Base-by-base conservation (phyloP, 495 filamentous ascomycete genomes). In the Bryoglossum gracile region DNA sequence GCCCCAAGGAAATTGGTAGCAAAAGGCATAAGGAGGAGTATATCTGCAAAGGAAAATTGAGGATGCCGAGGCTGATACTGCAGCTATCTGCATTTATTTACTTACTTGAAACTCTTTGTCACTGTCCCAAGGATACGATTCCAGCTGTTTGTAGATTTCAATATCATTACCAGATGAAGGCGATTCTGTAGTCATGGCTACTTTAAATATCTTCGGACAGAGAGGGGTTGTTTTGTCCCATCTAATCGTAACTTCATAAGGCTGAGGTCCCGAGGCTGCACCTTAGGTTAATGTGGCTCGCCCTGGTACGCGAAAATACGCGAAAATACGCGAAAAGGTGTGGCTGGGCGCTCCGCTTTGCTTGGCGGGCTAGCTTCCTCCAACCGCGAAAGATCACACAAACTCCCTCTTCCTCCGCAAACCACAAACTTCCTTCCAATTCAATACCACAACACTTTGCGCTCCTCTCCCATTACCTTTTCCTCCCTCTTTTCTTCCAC, bases 31-130 rank as follows among this genome's bases (percentile, higher is more conserved):
- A n/a, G n/a, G n/a, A n/a, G n/a, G n/a, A n/a, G n/a, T n/a, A 16
- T 17, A 21, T 38, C 3, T 28, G 8, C 24, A 34, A 2, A 9
- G 24, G n/a, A 22, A n/a, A 22, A 14, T 14, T 2, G 32, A 19
- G 11, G 17, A 23, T 46, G 51, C 43, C 50, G 46, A 58, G 51
- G 47, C 51, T 57, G 50, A 46, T 41, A 13, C n/a, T n/a, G n/a
- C n/a, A n/a, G n/a, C n/a, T n/a, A n/a, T n/a, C n/a, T n/a, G n/a
- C n/a, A 48, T 32, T 33, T 46, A 6, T 24, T 23, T 28, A 42
- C 53, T 41, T 62, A 70, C 68, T 59, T 78, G 73, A 53, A 78
- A 80, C 53, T 78, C 74, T 42, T 62, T 57, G 53, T 80, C 77
- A 44, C 58, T 54, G 37, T 66, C 70, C 77, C 77, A 80, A 11